Percentiles rank a stretch among this genome's conserved stretches.
Conservation (phyloP, 345 rosid genomes). For the Ceriops decandra region DNA sequence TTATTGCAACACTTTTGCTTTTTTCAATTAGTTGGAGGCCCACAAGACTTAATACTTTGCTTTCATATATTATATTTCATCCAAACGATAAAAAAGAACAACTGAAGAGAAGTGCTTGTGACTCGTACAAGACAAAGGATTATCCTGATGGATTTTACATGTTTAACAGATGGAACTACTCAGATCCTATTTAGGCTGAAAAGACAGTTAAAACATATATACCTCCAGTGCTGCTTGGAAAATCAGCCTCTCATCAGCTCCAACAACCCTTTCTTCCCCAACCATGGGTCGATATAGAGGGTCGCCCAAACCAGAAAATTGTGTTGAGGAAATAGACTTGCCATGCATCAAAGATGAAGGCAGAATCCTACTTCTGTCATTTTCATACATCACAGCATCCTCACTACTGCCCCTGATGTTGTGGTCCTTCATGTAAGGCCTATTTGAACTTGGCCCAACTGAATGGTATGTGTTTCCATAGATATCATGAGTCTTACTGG, state of each 20-base stretch:
- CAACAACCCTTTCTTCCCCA: conserved; percentile 53
- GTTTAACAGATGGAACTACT: not conserved
- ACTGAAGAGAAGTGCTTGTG: not conserved
- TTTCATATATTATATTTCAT: too few species aligned
- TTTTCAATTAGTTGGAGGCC: too few species aligned
- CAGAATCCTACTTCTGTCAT: conserved; percentile 48
- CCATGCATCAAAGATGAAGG: conserved; percentile 58
- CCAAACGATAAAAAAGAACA: too few species aligned
- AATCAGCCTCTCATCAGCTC: conserved; percentile 67
- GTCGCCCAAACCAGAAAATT: conserved; percentile 48
- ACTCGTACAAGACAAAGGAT: not conserved
- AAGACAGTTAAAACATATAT: conserved; percentile 5
- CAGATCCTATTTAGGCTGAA: not conserved
- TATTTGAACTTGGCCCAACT: conserved; percentile 37
- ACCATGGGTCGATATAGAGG: conserved; percentile 37
- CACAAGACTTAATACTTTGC: too few species aligned
- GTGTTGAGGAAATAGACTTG: conserved; percentile 35
- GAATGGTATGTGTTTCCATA: conserved; percentile 27
- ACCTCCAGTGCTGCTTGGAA: conserved; percentile 95
- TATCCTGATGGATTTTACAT: too few species aligned
- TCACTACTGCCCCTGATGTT: conserved; percentile 33
- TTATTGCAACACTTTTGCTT: too few species aligned
- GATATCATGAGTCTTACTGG: conserved; percentile 39
- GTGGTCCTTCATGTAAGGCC: conserved; percentile 40
- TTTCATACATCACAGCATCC: conserved; percentile 46